These are phyloP conservation scores for Wickerhamomyces ciferrii DNA, from an alignment of 805 yeast genomes.

Conservation along the genomic window DNA sequence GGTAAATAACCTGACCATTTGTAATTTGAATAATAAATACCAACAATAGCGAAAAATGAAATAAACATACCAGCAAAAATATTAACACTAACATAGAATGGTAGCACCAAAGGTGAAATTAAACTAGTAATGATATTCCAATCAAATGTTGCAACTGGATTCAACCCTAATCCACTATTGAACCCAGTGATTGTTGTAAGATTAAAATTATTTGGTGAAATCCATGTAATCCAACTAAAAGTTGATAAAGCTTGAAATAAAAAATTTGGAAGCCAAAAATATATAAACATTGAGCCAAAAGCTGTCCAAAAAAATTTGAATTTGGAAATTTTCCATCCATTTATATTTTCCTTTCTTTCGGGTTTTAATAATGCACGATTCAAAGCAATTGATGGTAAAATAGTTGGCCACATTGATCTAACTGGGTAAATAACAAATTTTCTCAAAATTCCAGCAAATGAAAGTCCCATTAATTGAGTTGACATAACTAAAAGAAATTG, in stretches of 20 bases:
- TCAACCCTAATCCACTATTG: slow-evolving; percentile 40
- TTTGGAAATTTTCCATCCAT: slow-evolving; percentile 25
- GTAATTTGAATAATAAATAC: slow-evolving; percentile 33
- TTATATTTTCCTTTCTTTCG: slow-evolving; percentile 21
- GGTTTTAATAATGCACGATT: slow-evolving; percentile 35
- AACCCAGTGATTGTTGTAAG: slow-evolving; percentile 42
- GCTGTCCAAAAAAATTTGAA: slow-evolving; percentile 25
- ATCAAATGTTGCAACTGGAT: slow-evolving; percentile 45
- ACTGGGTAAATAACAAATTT: slow-evolving; percentile 45
- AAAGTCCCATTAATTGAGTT: slow-evolving; percentile 57
- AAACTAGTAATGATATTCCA: slow-evolving; percentile 39
- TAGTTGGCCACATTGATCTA: slow-evolving; percentile 44
- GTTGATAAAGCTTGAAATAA: slow-evolving; percentile 31
- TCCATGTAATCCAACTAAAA: slow-evolving; percentile 54
- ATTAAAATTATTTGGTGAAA: slow-evolving; percentile 39
- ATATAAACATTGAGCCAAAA: slow-evolving; percentile 27
- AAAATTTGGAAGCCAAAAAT: slow-evolving; percentile 39
- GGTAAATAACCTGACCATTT: slow-evolving; percentile 30
- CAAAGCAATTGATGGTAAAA: slow-evolving; percentile 39
- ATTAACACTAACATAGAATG: slow-evolving; percentile 31
- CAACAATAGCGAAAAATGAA: slow-evolving; percentile 25
- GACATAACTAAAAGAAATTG: slow-evolving; percentile 44
- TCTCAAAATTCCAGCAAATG: slow-evolving; percentile 57
- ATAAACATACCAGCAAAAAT: slow-evolving; percentile 27
- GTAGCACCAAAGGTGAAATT: slow-evolving; percentile 34